phyloP scores from a whole-genome alignment of 2,329 filamentous ascomycete genomes.

The Rhytidhysteron rufulum region DNA sequence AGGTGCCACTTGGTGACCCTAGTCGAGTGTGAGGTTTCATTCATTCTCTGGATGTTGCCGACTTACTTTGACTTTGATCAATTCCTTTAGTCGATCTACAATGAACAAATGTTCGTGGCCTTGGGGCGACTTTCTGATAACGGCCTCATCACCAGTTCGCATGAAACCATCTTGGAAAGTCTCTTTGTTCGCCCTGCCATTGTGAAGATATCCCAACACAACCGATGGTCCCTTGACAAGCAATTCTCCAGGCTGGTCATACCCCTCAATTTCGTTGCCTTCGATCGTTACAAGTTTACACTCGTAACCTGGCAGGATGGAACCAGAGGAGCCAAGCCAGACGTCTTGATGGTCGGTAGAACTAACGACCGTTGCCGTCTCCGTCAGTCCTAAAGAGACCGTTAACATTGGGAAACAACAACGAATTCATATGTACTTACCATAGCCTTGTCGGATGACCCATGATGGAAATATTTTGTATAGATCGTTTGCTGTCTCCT shows the following conservation, averaged over 20 bases:
- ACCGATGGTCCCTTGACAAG: constrained; percentile 73
- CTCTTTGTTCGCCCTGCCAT: constrained; percentile 75
- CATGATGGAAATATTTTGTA: constrained; percentile 60
- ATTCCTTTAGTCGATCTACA: constrained; percentile 75
- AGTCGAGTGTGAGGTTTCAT: constrained; percentile 7
- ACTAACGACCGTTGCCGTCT: constrained; percentile 68
- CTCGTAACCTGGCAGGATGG: constrained; percentile 60
- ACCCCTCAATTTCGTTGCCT: constrained; percentile 65
- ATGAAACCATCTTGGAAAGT: constrained; percentile 78
- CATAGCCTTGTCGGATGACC: constrained; percentile 69
- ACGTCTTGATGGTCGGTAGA: constrained; percentile 61
- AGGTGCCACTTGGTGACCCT: constrained; percentile 79
- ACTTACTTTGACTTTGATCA: constrained; percentile 72
- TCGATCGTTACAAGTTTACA: constrained; percentile 66
- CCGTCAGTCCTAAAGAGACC: constrained; percentile 60
- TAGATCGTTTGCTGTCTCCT: constrained; percentile 66
- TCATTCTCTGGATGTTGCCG: background rate
- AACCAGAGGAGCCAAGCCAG: constrained; percentile 68
- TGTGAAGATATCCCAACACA: constrained; percentile 80
- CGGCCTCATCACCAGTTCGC: constrained; percentile 79
- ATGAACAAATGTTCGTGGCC: constrained; percentile 81
- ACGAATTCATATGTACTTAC: constrained; percentile 30
- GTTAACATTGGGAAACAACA: constrained; percentile 5
- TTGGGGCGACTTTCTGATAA: constrained; percentile 58
- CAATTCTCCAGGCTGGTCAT: constrained; percentile 76